Base-by-base conservation (phyloP, 176 grass and related monocot species). In the Zea luxurians region DNA sequence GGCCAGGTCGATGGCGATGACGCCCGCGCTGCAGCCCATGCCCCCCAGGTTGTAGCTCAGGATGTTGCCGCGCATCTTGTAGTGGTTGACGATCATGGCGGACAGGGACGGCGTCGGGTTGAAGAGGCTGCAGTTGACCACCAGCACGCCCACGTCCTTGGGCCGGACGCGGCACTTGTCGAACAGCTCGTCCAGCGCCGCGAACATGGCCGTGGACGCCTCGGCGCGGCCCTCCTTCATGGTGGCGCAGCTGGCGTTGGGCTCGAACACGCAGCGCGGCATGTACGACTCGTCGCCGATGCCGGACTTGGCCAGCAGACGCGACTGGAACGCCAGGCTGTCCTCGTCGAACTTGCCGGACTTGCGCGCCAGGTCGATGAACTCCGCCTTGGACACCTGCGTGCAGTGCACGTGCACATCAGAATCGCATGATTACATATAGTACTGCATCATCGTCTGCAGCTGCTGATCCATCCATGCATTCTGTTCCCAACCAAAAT, bases 101-200 rank as follows among this genome's bases (percentile, higher is more conserved):
- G 95, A 98, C 6, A 98, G 87, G 0, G 95, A 98, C 2, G 95
- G 95, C 0, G 95, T 98, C 5, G 95, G 95, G 81, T 98, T 98
- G 91, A 98, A 98, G 74, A 98, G 95, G 83, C 91, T 94, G 85
- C 95, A 98, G 89, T 98, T 98, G 10, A 98, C 95, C 7, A 98
- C 95, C 10, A 98, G 87, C 4, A 98, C 82, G 74, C 91, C 92
- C 16, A 98, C 87, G 71, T 98, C 96, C 82, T 94, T 98, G 37
- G 96, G 92, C 1, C 96, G 92, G 61, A 98, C 85, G 71, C 88
- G 91, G 83, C 91, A 98, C 84, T 92, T 94, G 53, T 98, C 95
- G 75, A 98, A 98, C n/a, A 98, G 95, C 86, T 98, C 95, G 80
- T 98, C 95, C 6, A 98, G 85, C 41, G 41, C 41, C 41, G 41